Base-by-base conservation (phyloP, 441 rosid genomes). In the Erysimum cheiri region DNA sequence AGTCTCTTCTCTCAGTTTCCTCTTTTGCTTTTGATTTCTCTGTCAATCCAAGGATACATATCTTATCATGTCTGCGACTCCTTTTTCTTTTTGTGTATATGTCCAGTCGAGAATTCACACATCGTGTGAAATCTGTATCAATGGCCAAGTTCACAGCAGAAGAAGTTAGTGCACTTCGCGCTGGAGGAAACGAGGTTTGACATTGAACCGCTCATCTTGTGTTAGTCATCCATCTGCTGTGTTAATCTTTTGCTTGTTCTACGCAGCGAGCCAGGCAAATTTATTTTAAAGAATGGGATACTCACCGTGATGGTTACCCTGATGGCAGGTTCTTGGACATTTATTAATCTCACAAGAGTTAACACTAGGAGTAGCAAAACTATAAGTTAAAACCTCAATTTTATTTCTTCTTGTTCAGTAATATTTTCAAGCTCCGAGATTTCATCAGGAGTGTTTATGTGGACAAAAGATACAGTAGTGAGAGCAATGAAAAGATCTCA, bases 71-170 rank as follows among this genome's bases (percentile, higher is more conserved):
- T 60, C 32, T 48, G 35, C 44, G 72, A 43, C 29, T 48, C 32
- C n/a, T 52, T 8, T 6, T 67, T 49, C 33, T n/a, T 33, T 4
- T 15, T 58, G 13, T 64, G 39, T 36, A 33, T 55, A 46, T 58
- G 14, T 53, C 15, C 77, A 95, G 99, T 62, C 91, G 97, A 31
- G 99, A 92, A 64, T 95, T 95, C 64, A 90, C 96, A 3, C 98
- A 89, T 77, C 81, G 97, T 39, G 93, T 95, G 71, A 95, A 95
- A 72, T 92, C 98, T 6, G 70, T 95, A 53, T 95, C 97, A 4
- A 90, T 90, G 93, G 96, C 99, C 31, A 95, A 83, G 74, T 95
- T 95, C 70, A 86, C 81, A 19, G 76, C 83, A 35, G 97, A 95
- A 66, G 98, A 95, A 89, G 98, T 86, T 39, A 80, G 46, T 67